phyloP scores from a whole-genome alignment of 2,329 filamentous ascomycete species.

The Botrytis elliptica region DNA sequence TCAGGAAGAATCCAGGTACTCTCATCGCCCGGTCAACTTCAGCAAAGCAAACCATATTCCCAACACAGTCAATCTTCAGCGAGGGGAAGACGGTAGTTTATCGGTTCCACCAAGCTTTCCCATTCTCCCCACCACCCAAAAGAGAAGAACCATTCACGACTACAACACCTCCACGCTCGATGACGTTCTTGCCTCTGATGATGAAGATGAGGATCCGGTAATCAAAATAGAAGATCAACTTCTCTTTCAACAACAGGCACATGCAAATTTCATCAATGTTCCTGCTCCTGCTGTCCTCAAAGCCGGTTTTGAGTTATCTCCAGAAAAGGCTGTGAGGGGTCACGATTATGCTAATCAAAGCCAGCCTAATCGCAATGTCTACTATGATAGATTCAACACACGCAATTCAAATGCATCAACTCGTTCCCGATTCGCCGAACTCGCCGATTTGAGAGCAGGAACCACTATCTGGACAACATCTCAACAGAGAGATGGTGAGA shows the following conservation, averaged over 20 bases:
- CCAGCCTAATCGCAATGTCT: neutral
- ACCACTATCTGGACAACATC: slow-evolving; percentile 3
- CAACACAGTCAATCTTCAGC: neutral
- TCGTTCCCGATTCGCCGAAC: neutral
- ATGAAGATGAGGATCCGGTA: neutral
- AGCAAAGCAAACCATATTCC: neutral
- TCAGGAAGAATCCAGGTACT: neutral
- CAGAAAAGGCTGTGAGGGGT: slow-evolving; percentile 24
- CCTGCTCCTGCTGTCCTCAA: slow-evolving; percentile 29
- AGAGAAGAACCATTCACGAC: neutral
- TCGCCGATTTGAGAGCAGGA: neutral
- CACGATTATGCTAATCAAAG: slow-evolving; percentile 24
- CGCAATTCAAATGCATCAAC: neutral
- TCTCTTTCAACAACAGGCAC: slow-evolving; percentile 18
- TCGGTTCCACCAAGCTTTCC: neutral
- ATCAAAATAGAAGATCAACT: slow-evolving; percentile 10
- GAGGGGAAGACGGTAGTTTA: neutral
- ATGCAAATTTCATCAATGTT: slow-evolving; percentile 23
- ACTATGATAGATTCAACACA: neutral
- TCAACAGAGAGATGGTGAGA: slow-evolving; percentile 5
- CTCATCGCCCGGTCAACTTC: neutral
- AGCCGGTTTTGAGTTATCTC: slow-evolving; percentile 26
- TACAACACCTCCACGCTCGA: slow-evolving; percentile 4
- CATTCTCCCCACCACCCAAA: neutral
- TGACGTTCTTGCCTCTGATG: neutral